Conservation (phyloP, 257 asterid genomes). For the Hygrophila difformis region DNA sequence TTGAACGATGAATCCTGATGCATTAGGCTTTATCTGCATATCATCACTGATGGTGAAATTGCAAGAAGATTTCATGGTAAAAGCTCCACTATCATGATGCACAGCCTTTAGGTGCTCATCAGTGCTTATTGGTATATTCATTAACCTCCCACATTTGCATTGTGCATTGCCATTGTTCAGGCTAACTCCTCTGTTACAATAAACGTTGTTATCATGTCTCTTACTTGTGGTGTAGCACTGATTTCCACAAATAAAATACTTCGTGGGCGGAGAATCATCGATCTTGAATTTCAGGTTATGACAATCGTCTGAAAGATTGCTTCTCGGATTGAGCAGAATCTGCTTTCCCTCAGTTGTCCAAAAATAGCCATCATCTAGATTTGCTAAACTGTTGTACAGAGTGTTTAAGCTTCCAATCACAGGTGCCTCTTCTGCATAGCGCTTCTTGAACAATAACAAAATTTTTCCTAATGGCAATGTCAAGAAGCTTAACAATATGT, state of each 20-base stretch:
- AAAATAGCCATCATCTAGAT: constrained; percentile 1
- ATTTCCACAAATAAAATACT: neutral
- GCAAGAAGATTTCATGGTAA: neutral
- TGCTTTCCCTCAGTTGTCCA: neutral
- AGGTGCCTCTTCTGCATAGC: neutral
- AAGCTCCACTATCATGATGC: constrained; percentile 10
- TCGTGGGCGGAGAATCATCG: neutral
- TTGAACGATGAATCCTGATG: constrained; percentile 2
- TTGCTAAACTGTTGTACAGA: no score
- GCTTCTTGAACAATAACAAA: constrained; percentile 1
- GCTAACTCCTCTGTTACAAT: no score
- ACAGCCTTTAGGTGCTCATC: no score
- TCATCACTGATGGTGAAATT: no score
- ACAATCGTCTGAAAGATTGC: neutral
- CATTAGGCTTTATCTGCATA: constrained; percentile 9
- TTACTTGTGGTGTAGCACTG: no score
- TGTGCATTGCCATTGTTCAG: neutral
- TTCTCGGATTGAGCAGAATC: constrained; percentile 13
- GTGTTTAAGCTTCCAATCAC: constrained; percentile 17
- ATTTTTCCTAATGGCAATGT: constrained; percentile 20
- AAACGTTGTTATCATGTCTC: no score
- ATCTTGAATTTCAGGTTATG: constrained; percentile 7
- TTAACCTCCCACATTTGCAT: constrained; percentile 7
- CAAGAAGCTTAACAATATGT: constrained; percentile 18
- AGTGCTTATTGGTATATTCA: no score